These are phyloP conservation scores for Rhododendron henanense DNA, from an alignment of 148 eudicot species.

Conservation along the genomic window DNA sequence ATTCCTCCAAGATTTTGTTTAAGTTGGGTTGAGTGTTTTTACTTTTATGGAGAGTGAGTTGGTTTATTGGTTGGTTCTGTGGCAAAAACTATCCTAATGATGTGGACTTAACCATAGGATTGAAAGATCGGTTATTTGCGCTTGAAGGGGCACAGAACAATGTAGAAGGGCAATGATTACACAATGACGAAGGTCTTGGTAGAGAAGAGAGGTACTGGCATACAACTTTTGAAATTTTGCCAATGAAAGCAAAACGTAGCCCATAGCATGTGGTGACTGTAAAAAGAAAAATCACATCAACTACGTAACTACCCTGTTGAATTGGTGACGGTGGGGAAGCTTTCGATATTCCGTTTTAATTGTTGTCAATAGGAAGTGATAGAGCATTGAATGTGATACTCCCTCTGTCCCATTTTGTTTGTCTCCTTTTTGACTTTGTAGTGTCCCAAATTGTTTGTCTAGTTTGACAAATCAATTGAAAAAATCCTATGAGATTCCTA, in stretches of 20 bases:
- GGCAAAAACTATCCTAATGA: slow-evolving; percentile 53
- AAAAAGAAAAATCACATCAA: slow-evolving; percentile 27
- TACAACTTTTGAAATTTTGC: slow-evolving; percentile 61
- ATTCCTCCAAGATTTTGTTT: background rate
- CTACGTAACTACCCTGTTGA: slow-evolving; percentile 63
- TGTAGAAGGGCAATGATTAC: slow-evolving; percentile 32
- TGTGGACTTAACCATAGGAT: slow-evolving; percentile 68
- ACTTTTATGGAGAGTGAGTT: too few species aligned
- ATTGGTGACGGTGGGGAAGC: slow-evolving; percentile 60
- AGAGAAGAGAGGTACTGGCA: slow-evolving; percentile 94
- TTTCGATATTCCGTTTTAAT: background rate
- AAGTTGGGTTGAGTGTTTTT: too few species aligned
- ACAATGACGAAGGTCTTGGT: slow-evolving; percentile 28
- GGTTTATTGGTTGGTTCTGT: too few species aligned
- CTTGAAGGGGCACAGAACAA: slow-evolving; percentile 78
- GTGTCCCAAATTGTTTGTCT: too few species aligned
- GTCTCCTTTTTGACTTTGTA: too few species aligned
- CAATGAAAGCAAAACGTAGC: slow-evolving; percentile 61
- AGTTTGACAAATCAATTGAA: too few species aligned
- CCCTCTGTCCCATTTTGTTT: too few species aligned
- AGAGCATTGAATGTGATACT: background rate
- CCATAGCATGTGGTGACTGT: too few species aligned
- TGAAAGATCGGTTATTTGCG: slow-evolving; percentile 85
- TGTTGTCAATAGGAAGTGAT: background rate
- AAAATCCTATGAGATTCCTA: too few species aligned